Percentiles rank a stretch among this genome's conserved stretches.
phyloP scores from a whole-genome alignment of 768 basidiomycete genomes.

The Amanita phalloides region DNA sequence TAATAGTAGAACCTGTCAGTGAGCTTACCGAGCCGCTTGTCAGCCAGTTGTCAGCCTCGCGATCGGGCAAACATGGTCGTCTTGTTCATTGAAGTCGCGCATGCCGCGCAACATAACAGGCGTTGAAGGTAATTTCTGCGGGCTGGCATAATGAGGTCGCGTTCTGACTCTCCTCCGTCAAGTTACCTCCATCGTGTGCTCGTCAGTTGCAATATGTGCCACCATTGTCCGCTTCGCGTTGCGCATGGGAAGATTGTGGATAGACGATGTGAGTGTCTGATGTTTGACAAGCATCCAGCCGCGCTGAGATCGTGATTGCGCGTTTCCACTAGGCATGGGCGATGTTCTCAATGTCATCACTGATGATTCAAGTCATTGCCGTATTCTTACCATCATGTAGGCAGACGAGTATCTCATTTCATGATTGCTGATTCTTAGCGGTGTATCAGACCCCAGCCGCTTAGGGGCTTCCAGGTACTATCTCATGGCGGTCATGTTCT shows the following conservation, averaged over 20 bases:
- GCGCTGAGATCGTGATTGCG: background rate
- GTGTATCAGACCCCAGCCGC: background rate
- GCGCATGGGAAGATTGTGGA: conserved; percentile 20
- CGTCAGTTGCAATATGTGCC: conserved; percentile 20
- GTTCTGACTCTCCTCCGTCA: background rate
- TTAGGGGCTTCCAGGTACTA: conserved; percentile 20
- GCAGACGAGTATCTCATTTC: background rate
- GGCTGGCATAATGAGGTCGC: too few species aligned
- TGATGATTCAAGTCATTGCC: conserved; percentile 17
- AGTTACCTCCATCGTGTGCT: conserved; percentile 19
- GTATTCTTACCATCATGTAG: conserved; percentile 20
- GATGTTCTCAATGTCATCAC: conserved; percentile 15
- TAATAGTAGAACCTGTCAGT: too few species aligned
- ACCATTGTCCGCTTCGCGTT: conserved; percentile 21
- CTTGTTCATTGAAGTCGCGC: too few species aligned
- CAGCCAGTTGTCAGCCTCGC: too few species aligned
- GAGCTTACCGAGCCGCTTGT: too few species aligned
- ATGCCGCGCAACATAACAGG: background rate
- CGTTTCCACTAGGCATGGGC: conserved; percentile 16
- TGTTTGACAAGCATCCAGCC: background rate
- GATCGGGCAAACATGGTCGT: too few species aligned
- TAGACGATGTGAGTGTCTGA: conserved; percentile 21
- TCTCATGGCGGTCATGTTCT: conserved; percentile 26
- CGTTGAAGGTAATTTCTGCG: background rate
- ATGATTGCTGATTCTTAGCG: background rate